Base-by-base conservation (phyloP, 2,329 filamentous ascomycete species). In the Aspergillus fructus region DNA sequence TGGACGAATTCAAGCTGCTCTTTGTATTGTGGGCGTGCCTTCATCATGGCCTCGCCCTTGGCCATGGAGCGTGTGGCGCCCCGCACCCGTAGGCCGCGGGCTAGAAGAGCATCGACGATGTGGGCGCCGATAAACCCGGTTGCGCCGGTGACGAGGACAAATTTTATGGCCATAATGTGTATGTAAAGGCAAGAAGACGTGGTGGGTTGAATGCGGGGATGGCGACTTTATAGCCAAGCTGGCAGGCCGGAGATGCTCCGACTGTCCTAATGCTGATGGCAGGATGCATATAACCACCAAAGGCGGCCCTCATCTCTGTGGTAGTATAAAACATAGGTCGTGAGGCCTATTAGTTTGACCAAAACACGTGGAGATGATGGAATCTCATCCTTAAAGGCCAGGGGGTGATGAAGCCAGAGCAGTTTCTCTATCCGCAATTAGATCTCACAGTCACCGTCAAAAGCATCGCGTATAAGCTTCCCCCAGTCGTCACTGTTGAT, bases 1-100 rank as follows among this genome's bases (percentile, higher is more conserved):
- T 74, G 65, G 2, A 79, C 71, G 45, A 80, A 79, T 34, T 79
- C 74, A 12, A 81, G 68, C 17, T 66, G 68, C 1, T 59, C 66
- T 4, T 64, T 60, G 49, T 74, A 70, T 49, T 78, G 68, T 0
- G 70, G 71, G 1, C 76, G 68, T 2, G 72, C 70, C n/a, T 69
- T 65, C 37, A 72, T 71, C 71, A 81, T 74, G 3, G 64, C 60
- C 37, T 71, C 65, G 15, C 64, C 67, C 41, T 67, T 69, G 2
- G 53, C 37, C 8, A 55, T 46, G 8, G 67, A 68, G 34, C 67
- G 55, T 3, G 66, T 66, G 9, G 68, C 59, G 4, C 62, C 63
- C 4, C 65, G 67, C 5, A 70, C 67, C 30, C 53, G 57, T 21
- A 64, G 56, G 12, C 68, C 68, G 9, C 58, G 59, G 8, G 59